Conservation (phyloP, 106 monocot genomes). For the Platanthera zijinensis region DNA sequence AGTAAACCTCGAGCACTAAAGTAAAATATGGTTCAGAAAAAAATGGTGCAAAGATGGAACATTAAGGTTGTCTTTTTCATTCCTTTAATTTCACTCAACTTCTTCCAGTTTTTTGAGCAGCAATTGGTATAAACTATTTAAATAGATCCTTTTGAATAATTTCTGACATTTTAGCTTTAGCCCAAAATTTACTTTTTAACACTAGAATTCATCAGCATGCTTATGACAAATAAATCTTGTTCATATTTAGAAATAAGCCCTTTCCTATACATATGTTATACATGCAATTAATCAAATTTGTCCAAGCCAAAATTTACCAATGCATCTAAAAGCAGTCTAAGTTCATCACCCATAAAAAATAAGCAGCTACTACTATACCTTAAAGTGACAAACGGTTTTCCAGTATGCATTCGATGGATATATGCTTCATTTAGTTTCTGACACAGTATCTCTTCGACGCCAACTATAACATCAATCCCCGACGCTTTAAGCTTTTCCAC, state of each 20-base stretch:
- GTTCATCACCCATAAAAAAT: not conserved
- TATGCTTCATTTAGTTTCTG: slow-evolving; percentile 74
- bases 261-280: not conserved
- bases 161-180: too few relatives aligned
- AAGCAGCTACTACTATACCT: slow-evolving; percentile 38
- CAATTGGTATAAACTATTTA: too few relatives aligned
- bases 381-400: slow-evolving; percentile 68
- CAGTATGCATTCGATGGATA: slow-evolving; percentile 75
- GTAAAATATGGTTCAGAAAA: too few relatives aligned
- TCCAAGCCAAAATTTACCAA: not conserved
- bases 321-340: not conserved
- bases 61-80: too few relatives aligned
- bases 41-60: too few relatives aligned
- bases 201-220: not conserved
- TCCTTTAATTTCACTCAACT: too few relatives aligned
- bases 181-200: not conserved
- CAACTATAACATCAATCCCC: slow-evolving; percentile 69
- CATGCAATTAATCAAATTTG: not conserved
- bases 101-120: too few relatives aligned
- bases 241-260: not conserved
- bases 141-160: too few relatives aligned
- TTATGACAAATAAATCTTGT: not conserved
- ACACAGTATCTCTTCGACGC: slow-evolving; percentile 74
- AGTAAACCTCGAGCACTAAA: too few relatives aligned
- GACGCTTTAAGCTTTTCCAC: slow-evolving; percentile 65